These are phyloP conservation scores for Chalciporus piperatus DNA, from an alignment of 768 basidiomycete genomes.

Conservation along the genomic window DNA sequence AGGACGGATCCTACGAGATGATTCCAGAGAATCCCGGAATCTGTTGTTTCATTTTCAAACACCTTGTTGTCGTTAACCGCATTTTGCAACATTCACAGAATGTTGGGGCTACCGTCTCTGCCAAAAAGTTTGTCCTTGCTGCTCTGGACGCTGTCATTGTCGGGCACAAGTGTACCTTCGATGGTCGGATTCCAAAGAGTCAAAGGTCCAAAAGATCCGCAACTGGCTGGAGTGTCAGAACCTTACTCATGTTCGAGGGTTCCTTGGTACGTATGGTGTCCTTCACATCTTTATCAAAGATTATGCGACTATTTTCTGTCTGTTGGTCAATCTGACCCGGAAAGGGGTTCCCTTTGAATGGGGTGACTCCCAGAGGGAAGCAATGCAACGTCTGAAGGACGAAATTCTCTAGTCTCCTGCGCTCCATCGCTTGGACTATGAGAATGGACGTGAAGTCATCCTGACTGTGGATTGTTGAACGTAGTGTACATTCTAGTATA, in stretches of 20 bases:
- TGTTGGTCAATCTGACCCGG: slow-evolving; percentile 21
- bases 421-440: neutral
- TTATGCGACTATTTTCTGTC: slow-evolving; percentile 19
- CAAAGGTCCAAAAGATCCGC: slow-evolving; percentile 25
- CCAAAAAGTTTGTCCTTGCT: slow-evolving; percentile 34
- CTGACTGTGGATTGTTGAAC: no score
- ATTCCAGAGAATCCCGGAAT: slow-evolving; percentile 38
- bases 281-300: slow-evolving; percentile 30
- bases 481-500: no score
- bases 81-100: slow-evolving; percentile 38
- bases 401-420: slow-evolving; percentile 1
- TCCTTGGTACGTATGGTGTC: slow-evolving; percentile 29
- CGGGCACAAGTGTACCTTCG: slow-evolving; percentile 37
- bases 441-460: no score
- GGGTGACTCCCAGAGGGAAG: slow-evolving; percentile 3
- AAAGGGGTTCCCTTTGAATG: slow-evolving; percentile 28
- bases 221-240: slow-evolving; percentile 29
- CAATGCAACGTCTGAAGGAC: slow-evolving; percentile 23
- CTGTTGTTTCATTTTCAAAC: slow-evolving; percentile 39
- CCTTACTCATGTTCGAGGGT: slow-evolving; percentile 22
- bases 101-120: slow-evolving; percentile 36
- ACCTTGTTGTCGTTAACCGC: slow-evolving; percentile 34
- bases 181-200: slow-evolving; percentile 32
- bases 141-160: slow-evolving; percentile 28
- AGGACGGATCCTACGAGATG: slow-evolving; percentile 32